phyloP scores from a whole-genome alignment of 164 flowering plant species.

The Macadamia integrifolia region DNA sequence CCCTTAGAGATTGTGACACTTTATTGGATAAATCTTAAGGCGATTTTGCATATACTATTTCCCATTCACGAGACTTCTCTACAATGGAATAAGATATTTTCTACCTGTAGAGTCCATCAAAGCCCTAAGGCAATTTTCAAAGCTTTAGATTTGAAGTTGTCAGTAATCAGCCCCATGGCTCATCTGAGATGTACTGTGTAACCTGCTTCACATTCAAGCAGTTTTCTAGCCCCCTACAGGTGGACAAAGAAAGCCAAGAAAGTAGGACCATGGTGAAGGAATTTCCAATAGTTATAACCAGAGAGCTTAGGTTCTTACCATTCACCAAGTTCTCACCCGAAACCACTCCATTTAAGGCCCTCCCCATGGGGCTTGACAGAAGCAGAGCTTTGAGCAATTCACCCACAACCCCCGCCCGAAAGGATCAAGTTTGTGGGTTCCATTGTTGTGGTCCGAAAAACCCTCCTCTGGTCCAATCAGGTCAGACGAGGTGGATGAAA shows the following conservation, averaged over 20 bases:
- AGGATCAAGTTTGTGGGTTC: slow-evolving; percentile 6
- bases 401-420: slow-evolving; percentile 93
- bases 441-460: too few relatives aligned
- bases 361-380: slow-evolving; percentile 98
- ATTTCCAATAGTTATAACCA: too few relatives aligned
- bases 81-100: too few relatives aligned
- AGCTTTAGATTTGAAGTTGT: slow-evolving; percentile 58
- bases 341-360: slow-evolving; percentile 91
- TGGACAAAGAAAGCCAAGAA: not conserved
- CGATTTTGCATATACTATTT: too few relatives aligned
- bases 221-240: slow-evolving; percentile 83
- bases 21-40: too few relatives aligned
- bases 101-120: too few relatives aligned
- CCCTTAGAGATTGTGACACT: too few relatives aligned
- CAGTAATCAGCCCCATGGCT: slow-evolving; percentile 88
- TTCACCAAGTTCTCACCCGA: slow-evolving; percentile 96
- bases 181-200: slow-evolving; percentile 67
- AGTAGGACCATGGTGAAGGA: too few relatives aligned
- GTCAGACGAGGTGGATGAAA: too few relatives aligned
- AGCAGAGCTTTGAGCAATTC: slow-evolving; percentile 97
- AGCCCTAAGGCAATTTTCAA: slow-evolving; percentile 22
- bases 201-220: slow-evolving; percentile 94
- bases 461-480: too few relatives aligned
- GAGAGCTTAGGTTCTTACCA: slow-evolving; percentile 40
- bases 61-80: too few relatives aligned